Conservation (phyloP, 2,329 filamentous ascomycete genomes). For the Claviceps sp. region DNA sequence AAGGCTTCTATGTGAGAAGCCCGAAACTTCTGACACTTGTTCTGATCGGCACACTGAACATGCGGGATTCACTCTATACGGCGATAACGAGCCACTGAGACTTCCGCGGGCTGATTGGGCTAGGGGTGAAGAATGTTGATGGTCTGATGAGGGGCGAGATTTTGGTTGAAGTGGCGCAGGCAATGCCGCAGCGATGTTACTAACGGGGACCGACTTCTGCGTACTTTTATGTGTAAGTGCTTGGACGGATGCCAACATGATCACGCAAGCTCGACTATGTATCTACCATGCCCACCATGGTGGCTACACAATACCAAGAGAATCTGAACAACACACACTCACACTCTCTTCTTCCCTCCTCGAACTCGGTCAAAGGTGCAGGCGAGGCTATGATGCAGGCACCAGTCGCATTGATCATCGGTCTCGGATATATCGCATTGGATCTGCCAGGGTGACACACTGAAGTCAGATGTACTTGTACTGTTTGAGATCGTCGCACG, state of each 20-base stretch:
- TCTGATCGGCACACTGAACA: slow-evolving; percentile 3
- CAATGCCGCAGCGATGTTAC: neutral
- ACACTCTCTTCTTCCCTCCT: slow-evolving; percentile 10
- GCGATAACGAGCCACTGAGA: neutral
- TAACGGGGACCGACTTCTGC: neutral
- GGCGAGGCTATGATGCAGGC: slow-evolving; percentile 30
- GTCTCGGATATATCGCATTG: slow-evolving; percentile 32
- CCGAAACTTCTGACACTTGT: neutral
- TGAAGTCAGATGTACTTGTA: neutral
- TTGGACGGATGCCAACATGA: neutral
- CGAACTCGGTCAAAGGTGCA: slow-evolving; percentile 27
- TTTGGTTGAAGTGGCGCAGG: neutral
- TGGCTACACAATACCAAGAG: neutral
- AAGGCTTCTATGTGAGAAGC: neutral
- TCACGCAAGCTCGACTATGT: neutral
- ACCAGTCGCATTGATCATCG: slow-evolving; percentile 32
- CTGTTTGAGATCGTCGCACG: neutral
- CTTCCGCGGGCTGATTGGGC: neutral
- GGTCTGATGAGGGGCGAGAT: neutral
- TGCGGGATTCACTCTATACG: neutral
- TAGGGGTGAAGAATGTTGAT: neutral
- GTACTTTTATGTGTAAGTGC: neutral
- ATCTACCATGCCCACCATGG: neutral
- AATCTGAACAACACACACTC: slow-evolving; percentile 1
- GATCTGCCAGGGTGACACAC: slow-evolving; percentile 21